Conservation (phyloP, 2,329 filamentous ascomycete species). For the Exophiala spinifera region DNA sequence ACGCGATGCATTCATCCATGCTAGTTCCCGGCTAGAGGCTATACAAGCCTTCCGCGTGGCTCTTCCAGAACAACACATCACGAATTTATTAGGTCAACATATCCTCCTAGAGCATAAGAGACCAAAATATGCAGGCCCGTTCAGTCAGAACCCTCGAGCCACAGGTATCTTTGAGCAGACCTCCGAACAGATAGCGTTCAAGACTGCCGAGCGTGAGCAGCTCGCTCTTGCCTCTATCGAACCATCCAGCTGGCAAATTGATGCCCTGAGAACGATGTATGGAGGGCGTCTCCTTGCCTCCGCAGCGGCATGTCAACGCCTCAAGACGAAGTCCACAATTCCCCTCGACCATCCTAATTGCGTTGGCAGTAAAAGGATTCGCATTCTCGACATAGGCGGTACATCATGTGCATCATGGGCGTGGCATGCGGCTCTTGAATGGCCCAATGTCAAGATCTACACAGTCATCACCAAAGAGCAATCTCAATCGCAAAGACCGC, state of each 20-base stretch:
- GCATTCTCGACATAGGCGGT: conserved; percentile 83
- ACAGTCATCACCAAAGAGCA: conserved; percentile 79
- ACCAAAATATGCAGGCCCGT: conserved; percentile 67
- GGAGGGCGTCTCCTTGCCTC: conserved; percentile 59
- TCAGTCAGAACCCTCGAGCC: conserved; percentile 69
- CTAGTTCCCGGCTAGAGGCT: conserved; percentile 80
- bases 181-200: conserved; percentile 37
- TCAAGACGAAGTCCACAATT: conserved; percentile 28
- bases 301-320: conserved; percentile 41
- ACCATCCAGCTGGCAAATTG: conserved; percentile 59
- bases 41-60: conserved; percentile 79
- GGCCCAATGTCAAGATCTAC: conserved; percentile 80
- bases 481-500: conserved; percentile 60
- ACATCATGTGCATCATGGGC: conserved; percentile 88
- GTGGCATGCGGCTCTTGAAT: conserved; percentile 86
- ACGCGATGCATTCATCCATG: conserved; percentile 78
- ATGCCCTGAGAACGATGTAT: conserved; percentile 59
- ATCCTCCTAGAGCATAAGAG: conserved; percentile 69
- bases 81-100: conserved; percentile 81
- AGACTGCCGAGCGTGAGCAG: conserved; percentile 66
- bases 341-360: conserved; percentile 28
- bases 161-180: conserved; percentile 47
- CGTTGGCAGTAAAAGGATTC: conserved; percentile 48
- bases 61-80: conserved; percentile 68
- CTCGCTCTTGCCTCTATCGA: conserved; percentile 72